These are phyloP conservation scores for Vigna unguiculata DNA, from an alignment of 306 rosid genomes.

Conservation along the genomic window DNA sequence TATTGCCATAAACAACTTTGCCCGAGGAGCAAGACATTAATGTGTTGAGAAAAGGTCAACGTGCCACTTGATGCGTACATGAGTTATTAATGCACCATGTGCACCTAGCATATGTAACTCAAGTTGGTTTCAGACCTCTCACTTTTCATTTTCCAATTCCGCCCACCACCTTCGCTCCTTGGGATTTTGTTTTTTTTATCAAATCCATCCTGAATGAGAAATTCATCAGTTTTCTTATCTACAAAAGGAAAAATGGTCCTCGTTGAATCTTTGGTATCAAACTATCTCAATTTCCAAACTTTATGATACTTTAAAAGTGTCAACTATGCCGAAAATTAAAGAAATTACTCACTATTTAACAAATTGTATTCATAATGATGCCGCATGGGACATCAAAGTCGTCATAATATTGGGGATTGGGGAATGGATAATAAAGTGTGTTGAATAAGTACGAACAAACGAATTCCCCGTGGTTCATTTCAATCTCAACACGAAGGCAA, in stretches of 20 bases:
- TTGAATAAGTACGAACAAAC: neutral
- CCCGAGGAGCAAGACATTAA: neutral
- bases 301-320: neutral
- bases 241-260: neutral
- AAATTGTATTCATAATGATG: conserved; percentile 1
- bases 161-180: neutral
- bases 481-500: neutral
- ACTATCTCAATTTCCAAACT: neutral
- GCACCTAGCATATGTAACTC: conserved; percentile 10
- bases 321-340: neutral
- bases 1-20: neutral
- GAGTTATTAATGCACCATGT: conserved; percentile 29
- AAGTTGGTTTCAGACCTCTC: conserved; percentile 1
- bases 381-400: neutral
- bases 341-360: neutral
- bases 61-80: neutral
- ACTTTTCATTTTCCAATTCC: neutral
- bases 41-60: conserved; percentile 11
- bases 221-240: neutral
- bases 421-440: neutral
- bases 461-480: neutral
- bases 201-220: neutral
- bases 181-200: neutral
- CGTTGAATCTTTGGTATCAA: neutral
- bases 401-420: neutral